Evolutionary conservation across 805 yeast genomes (phyloP).

Genomic region (Pichia insulana): DNA sequence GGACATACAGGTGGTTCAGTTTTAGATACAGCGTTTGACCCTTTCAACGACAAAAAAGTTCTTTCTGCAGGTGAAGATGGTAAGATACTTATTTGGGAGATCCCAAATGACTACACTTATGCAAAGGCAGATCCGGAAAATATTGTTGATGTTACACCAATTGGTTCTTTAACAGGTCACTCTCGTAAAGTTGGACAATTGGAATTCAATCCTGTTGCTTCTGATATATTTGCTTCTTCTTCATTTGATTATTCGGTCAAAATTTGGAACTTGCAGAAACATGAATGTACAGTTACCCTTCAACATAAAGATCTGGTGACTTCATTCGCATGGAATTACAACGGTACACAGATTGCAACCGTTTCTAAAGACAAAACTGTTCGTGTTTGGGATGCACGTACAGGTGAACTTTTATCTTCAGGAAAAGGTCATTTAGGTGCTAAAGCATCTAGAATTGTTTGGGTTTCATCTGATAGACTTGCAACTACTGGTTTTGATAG

Average conservation of each 20-base stretch:
- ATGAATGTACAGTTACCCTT: conserved; percentile 60
- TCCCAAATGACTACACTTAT: conserved; percentile 75
- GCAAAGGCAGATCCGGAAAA: conserved; percentile 45
- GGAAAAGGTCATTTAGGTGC: conserved; percentile 93
- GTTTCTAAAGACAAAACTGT: conserved; percentile 84
- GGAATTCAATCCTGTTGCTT: conserved; percentile 80
- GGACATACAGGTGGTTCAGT: conserved; percentile 97
- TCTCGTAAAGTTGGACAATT: conserved; percentile 91
- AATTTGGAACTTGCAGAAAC: conserved; percentile 80
- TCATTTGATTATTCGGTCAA: conserved; percentile 88
- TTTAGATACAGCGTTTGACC: conserved; percentile 91
- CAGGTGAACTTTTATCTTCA: conserved; percentile 66
- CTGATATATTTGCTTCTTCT: conserved; percentile 78
- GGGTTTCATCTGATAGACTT: conserved; percentile 78
- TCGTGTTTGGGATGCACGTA: conserved; percentile 84
- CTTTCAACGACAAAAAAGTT: conserved; percentile 67
- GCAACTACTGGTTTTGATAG: conserved; percentile 93
- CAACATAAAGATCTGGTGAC: conserved; percentile 87
- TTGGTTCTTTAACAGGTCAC: conserved; percentile 72
- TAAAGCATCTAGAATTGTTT: conserved; percentile 75
- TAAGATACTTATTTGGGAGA: conserved; percentile 75
- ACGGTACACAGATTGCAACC: conserved; percentile 81
- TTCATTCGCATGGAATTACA: conserved; percentile 84
- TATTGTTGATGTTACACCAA: conserved; percentile 62
- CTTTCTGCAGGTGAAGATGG: conserved; percentile 80